phyloP scores from a whole-genome alignment of 306 rosid genomes.

The Sphenostylis stenocarpa region DNA sequence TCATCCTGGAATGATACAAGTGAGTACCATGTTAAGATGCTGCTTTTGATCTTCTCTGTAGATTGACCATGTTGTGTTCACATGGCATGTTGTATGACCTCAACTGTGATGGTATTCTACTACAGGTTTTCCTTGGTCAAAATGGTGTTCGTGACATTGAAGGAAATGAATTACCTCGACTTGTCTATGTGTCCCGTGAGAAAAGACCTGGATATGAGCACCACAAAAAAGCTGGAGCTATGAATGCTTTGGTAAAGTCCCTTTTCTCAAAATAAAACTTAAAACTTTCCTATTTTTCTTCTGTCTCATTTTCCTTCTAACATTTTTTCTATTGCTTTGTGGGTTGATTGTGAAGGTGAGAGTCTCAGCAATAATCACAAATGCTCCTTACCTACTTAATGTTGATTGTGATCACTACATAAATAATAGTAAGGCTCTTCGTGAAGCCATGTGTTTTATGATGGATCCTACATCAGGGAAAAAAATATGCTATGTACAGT shows the following conservation, averaged over 20 bases:
- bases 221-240: slow-evolving; percentile 96
- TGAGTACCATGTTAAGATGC: slow-evolving; percentile 24
- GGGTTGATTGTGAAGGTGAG: slow-evolving; percentile 56
- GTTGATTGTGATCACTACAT: slow-evolving; percentile 98
- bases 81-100: slow-evolving; percentile 2
- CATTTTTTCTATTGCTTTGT: not conserved
- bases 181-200: slow-evolving; percentile 94
- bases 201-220: slow-evolving; percentile 93
- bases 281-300: not conserved
- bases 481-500: slow-evolving; percentile 83
- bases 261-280: not conserved
- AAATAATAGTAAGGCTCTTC: slow-evolving; percentile 91
- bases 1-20: slow-evolving; percentile 99
- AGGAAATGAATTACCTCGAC: slow-evolving; percentile 81
- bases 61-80: not conserved
- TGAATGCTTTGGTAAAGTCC: slow-evolving; percentile 76
- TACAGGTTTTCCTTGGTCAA: slow-evolving; percentile 91
- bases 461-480: slow-evolving; percentile 93
- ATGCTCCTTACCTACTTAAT: slow-evolving; percentile 84
- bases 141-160: slow-evolving; percentile 81
- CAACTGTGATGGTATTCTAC: slow-evolving; percentile 12
- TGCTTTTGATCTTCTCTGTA: not conserved
- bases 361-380: slow-evolving; percentile 85
- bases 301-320: slow-evolving; percentile 5
- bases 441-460: slow-evolving; percentile 97